Percentiles rank a stretch among this genome's conserved stretches.
phyloP scores from a whole-genome alignment of 768 basidiomycete species.

The Lentinus tigrinus region DNA sequence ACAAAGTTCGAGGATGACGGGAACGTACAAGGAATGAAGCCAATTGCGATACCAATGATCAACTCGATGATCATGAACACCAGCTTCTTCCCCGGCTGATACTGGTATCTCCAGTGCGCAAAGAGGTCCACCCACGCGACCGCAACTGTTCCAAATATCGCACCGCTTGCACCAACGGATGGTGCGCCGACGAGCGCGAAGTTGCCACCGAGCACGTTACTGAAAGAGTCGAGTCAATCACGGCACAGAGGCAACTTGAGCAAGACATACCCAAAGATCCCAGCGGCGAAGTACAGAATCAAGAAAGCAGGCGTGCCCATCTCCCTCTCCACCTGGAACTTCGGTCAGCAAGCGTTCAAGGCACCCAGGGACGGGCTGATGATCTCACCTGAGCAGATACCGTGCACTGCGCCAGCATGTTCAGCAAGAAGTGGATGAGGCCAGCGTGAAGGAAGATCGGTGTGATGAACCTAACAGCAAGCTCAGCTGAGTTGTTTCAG shows the following conservation, averaged over 20 bases:
- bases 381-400: constrained; percentile 69
- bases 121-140: constrained; percentile 88
- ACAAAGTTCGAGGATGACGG: not conserved
- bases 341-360: not conserved
- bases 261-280: constrained; percentile 80
- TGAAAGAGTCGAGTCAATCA: constrained; percentile 25
- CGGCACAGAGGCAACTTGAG: constrained; percentile 1
- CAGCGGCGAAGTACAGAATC: constrained; percentile 84
- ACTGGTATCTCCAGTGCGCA: constrained; percentile 89
- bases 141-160: constrained; percentile 85
- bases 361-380: constrained; percentile 7
- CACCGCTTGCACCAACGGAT: constrained; percentile 89
- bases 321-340: constrained; percentile 73
- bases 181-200: constrained; percentile 88
- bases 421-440: constrained; percentile 87
- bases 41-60: constrained; percentile 81
- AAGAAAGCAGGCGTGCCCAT: constrained; percentile 89
- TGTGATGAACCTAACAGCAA: constrained; percentile 56
- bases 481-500: not conserved
- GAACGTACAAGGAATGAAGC: constrained; percentile 74
- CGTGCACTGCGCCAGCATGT: constrained; percentile 84
- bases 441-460: constrained; percentile 94
- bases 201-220: constrained; percentile 89
- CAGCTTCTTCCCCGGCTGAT: constrained; percentile 80
- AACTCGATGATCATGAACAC: constrained; percentile 84